Evolutionary conservation across 176 grass and related monocot genomes (phyloP), one percentile per base, ranked within the genome.

Genomic region (Musa troglodytarum): DNA sequence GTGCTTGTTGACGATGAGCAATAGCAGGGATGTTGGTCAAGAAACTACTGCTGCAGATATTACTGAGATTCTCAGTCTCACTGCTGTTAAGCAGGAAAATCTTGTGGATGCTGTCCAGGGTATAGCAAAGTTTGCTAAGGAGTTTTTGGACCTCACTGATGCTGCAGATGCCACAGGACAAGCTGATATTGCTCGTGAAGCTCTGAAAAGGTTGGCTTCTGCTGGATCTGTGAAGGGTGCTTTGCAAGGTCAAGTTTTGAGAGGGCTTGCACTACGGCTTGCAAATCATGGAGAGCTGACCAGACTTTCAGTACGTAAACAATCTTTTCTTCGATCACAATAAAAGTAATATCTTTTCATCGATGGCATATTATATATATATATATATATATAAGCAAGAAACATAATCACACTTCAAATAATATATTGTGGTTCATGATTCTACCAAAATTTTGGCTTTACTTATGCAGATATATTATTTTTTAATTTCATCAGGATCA

Each of bases 261-360:
- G 90, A 83, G 95, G 95, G 49, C 74, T 99, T 19, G 88, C 95
- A 23, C 84, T 99, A 65, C 86, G 95, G 52, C 90, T 99, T 83
- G 95, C 90, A 66, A 99, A 99, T 81, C 95, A 99, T 86, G 95
- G 95, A 25, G 95, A 99, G 86, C 84, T 99, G 74, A 99, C 95
- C 76, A 87, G 88, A 80, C 85, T 99, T 68, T 99, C 88, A 65
- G 90, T 99, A 91, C 81, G 86, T 84, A 77, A 82, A 58, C 53
- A 13, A 14, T 57, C 16, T 56, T 1, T 15, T 34, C 22, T 62
- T 15, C 12, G 6, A 62, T 20, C 57, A 62, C 6, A 62, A n/a
- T 19, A 62, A 1, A 19, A 62, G 15, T 62, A 6, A 19, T 56
- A 53, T 74, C 11, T 16, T 28, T 7, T 50, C 16, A 3, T 15